These are phyloP conservation scores for Rutstroemia sp. DNA, from an alignment of 2,329 filamentous ascomycete genomes.

Conservation along the genomic window DNA sequence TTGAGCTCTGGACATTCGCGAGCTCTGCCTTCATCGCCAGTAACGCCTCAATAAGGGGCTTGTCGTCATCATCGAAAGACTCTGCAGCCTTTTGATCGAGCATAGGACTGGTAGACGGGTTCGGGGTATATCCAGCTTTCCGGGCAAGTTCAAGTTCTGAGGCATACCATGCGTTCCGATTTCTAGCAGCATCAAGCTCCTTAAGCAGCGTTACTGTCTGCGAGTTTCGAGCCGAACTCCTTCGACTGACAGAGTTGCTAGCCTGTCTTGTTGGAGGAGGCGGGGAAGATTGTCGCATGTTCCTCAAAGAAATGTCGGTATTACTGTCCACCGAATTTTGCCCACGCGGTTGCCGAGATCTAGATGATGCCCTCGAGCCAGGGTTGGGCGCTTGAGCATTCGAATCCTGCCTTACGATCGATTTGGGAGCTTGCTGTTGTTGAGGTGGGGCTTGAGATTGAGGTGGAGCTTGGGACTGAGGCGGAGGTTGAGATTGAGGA, in stretches of 20 bases:
- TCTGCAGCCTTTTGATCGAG: constrained; percentile 72
- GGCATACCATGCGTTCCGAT: constrained; percentile 92
- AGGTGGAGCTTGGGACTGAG: neutral
- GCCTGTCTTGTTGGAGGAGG: constrained; percentile 49
- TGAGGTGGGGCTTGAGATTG: constrained; percentile 43
- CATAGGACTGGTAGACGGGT: constrained; percentile 58
- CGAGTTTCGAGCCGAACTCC: constrained; percentile 50
- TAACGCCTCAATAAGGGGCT: constrained; percentile 84
- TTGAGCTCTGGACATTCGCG: constrained; percentile 78
- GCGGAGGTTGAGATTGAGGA: neutral
- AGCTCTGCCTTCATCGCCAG: constrained; percentile 86
- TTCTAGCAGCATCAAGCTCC: constrained; percentile 78
- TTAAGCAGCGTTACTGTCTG: constrained; percentile 67
- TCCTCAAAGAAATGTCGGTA: constrained; percentile 44
- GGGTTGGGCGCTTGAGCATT: constrained; percentile 19
- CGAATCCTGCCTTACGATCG: constrained; percentile 16
- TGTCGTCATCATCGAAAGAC: constrained; percentile 84
- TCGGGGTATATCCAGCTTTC: constrained; percentile 80
- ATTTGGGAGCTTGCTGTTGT: constrained; percentile 33
- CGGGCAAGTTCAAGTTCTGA: constrained; percentile 88
- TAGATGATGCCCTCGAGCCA: constrained; percentile 35
- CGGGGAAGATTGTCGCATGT: constrained; percentile 46
- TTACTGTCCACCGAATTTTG: constrained; percentile 64
- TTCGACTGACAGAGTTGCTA: constrained; percentile 52
- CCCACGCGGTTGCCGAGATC: constrained; percentile 47